Percentiles rank a stretch among this genome's conserved stretches.
phyloP scores from a whole-genome alignment of 176 grass and related monocot genomes.

The Oryza punctata region DNA sequence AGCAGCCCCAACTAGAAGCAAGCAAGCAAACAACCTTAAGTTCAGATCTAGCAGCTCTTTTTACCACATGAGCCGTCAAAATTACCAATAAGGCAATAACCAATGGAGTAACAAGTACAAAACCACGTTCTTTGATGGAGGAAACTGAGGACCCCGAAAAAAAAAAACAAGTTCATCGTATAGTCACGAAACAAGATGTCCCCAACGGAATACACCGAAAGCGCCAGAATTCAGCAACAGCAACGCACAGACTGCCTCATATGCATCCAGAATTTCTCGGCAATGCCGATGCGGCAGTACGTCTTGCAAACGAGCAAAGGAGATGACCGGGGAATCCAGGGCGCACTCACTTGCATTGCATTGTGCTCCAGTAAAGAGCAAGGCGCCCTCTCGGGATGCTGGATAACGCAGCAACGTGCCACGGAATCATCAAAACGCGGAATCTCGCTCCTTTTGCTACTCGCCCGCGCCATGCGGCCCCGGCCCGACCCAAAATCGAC shows the following conservation, averaged over 20 bases:
- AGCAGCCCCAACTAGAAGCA: not conserved
- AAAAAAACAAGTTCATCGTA: not conserved
- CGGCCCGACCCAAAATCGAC: not conserved
- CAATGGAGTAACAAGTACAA: not conserved
- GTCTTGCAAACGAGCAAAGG: not conserved
- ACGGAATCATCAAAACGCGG: not conserved
- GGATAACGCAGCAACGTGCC: not conserved
- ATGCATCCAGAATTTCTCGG: not conserved
- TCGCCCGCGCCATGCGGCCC: not conserved
- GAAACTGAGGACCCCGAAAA: not conserved
- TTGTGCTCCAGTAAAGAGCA: not conserved
- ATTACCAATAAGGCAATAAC: not conserved
- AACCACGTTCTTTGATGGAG: not conserved
- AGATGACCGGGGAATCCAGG: not conserved
- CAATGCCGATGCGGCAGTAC: not conserved
- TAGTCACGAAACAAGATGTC: not conserved
- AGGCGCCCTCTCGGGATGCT: too few species aligned
- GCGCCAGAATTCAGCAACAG: not conserved
- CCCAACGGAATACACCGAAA: not conserved
- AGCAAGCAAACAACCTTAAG: not conserved
- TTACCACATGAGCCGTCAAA: not conserved
- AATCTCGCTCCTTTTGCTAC: not conserved
- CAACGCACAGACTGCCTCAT: not conserved
- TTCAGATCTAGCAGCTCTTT: slow-evolving; percentile 26
- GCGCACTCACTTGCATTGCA: not conserved